Evolutionary conservation across 768 basidiomycete species (phyloP), one percentile per base, ranked within the genome.

Genomic region (Daedaleopsis sinensis): DNA sequence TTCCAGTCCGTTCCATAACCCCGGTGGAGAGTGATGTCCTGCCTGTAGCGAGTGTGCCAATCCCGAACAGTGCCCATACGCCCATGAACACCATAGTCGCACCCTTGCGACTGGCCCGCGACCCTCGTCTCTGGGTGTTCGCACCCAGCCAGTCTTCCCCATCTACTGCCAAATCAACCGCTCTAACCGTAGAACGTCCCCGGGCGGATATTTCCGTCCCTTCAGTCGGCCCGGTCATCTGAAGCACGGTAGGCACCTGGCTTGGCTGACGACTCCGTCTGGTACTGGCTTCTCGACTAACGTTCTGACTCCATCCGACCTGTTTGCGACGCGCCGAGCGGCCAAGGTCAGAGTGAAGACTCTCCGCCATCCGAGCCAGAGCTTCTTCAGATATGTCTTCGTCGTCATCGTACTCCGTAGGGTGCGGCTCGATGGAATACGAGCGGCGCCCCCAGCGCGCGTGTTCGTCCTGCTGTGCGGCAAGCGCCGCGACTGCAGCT

Each of bases 31-130:
- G 58, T 8, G 73, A 69, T 23, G 69, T 68, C 47, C 69, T 65
- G 36, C 67, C 72, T 10, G 74, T 72, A 4, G 77, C 71, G 52
- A 87, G 71, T 35, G 82, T 77, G 3, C 89, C 87, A 13, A 92
- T 68, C 0, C 91, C 82, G 65, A 93, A 88, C 61, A 97, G 75
- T 12, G 87, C 79, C 78, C 91, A 93, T 12, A 84, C 79, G 39
- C 91, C 84, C 63, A 97, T 78, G 66, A 97, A 92, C 19, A 96
- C 84, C 78, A 96, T 88, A 2, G 86, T 86, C 6, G 89, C 88
- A 35, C 89, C 84, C 62, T 85, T 82, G 62, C 86, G 82, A 67
- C 86, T 89, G 9, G 86, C 85, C 62, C 87, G 80, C n/a, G 88
- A 89, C 60, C 67, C 76, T 44, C 73, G 68, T 23, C 76, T 62